A percentile compares a stretch with the other conserved stretches of the same genome.
phyloP scores from a whole-genome alignment of 257 asterid genomes.

The Nicotiana knightiana region DNA sequence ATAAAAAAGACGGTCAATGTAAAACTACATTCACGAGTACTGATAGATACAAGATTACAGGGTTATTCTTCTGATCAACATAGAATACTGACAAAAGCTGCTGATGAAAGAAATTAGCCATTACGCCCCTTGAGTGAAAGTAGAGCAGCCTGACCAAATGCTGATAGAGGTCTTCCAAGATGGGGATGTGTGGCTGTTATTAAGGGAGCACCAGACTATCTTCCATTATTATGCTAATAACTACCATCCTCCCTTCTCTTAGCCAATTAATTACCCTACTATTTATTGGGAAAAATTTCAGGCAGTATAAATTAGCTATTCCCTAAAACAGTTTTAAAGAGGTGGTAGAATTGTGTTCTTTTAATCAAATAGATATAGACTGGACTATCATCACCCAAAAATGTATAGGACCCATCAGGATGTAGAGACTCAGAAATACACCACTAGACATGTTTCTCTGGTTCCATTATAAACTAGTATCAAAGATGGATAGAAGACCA shows the following conservation, averaged over 20 bases:
- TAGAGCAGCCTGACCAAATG: neutral
- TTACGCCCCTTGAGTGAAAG: neutral
- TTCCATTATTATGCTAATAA: neutral
- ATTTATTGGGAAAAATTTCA: neutral
- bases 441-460: neutral
- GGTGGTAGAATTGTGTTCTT: neutral
- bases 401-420: neutral
- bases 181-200: neutral
- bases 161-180: neutral
- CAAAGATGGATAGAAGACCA: neutral
- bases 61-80: neutral
- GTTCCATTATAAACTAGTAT: neutral
- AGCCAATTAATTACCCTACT: too few species aligned
- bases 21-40: neutral
- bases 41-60: neutral
- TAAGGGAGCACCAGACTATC: neutral
- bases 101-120: slow-evolving; percentile 1
- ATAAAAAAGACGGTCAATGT: neutral
- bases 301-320: neutral
- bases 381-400: neutral
- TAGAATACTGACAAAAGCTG: neutral
- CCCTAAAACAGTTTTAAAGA: neutral
- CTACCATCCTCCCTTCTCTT: too few species aligned
- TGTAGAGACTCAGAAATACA: neutral
- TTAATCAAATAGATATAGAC: neutral